A percentile compares a stretch with the other conserved stretches of the same genome.
Conservation (phyloP, 176 grass and related monocot species). For the Rhynchospora pubera region DNA sequence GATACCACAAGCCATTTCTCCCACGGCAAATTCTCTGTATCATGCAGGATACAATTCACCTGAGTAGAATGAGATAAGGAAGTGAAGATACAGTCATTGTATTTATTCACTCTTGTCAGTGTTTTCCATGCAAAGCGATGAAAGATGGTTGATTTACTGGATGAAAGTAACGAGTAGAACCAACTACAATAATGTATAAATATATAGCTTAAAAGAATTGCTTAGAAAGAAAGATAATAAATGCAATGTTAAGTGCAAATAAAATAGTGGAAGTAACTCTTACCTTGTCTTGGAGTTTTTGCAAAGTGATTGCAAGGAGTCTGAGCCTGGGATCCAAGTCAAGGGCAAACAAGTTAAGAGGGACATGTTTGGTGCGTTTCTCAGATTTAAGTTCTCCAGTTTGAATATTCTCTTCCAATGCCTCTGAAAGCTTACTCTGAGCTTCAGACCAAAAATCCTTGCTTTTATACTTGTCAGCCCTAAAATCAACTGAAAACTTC, state of each 20-base stretch:
- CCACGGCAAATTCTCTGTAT: slow-evolving; percentile 32
- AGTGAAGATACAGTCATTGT: slow-evolving; percentile 21
- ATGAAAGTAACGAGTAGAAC: neutral
- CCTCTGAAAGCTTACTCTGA: slow-evolving; percentile 59
- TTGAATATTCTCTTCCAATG: slow-evolving; percentile 50
- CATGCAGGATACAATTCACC: slow-evolving; percentile 55
- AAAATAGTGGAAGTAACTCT: slow-evolving; percentile 19
- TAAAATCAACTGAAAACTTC: slow-evolving; percentile 20
- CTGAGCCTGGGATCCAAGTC: slow-evolving; percentile 61
- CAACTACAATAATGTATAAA: slow-evolving; percentile 8
- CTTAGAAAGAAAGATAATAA: slow-evolving; percentile 11
- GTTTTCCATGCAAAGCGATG: neutral
- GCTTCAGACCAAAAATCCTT: slow-evolving; percentile 48
- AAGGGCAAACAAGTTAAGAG: slow-evolving; percentile 85
- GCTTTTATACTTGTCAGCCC: slow-evolving; percentile 17
- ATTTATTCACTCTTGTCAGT: neutral
- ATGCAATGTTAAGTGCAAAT: neutral
- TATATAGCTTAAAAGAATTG: slow-evolving; percentile 3
- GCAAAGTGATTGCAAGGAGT: slow-evolving; percentile 62
- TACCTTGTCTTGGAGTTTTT: slow-evolving; percentile 73
- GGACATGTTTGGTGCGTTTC: slow-evolving; percentile 46
- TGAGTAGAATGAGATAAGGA: slow-evolving; percentile 29
- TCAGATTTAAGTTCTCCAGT: slow-evolving; percentile 25
- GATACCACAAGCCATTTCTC: slow-evolving; percentile 49
- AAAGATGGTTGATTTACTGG: slow-evolving; percentile 6